A percentile compares a stretch with the other conserved stretches of the same genome.
These are phyloP conservation scores for Annulohypoxylon maeteangense DNA, from an alignment of 495 filamentous ascomycete genomes.

Conservation along the genomic window DNA sequence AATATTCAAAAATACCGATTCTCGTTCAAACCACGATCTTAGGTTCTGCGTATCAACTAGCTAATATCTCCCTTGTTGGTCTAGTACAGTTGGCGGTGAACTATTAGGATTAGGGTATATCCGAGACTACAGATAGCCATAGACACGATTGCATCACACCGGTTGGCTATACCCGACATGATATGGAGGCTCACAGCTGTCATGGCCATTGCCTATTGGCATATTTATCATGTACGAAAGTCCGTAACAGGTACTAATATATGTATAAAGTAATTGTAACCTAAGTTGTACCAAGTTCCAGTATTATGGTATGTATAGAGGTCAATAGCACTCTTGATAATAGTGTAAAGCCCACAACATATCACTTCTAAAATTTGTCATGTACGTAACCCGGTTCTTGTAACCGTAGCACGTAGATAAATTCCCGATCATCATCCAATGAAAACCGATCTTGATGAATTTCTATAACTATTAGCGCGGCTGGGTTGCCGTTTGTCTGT, in stretches of 20 bases:
- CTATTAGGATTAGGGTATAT: background rate
- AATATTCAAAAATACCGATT: background rate
- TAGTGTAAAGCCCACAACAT: slow-evolving; percentile 1
- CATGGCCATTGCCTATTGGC: background rate
- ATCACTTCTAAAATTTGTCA: slow-evolving; percentile 1
- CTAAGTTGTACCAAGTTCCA: slow-evolving; percentile 1
- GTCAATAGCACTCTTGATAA: slow-evolving; percentile 7
- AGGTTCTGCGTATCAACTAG: background rate
- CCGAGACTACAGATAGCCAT: background rate
- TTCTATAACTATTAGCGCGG: slow-evolving; percentile 16
- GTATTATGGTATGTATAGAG: background rate
- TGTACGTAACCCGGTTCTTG: slow-evolving; percentile 33
- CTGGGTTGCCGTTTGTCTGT: slow-evolving; percentile 19
- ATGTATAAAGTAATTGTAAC: background rate
- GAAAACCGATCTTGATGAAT: slow-evolving; percentile 4
- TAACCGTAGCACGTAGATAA: slow-evolving; percentile 39
- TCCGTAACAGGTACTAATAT: background rate
- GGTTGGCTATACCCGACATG: background rate
- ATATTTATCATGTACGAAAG: background rate
- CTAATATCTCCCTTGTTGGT: background rate
- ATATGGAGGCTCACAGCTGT: background rate
- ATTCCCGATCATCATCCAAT: slow-evolving; percentile 37
- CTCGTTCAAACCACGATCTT: background rate
- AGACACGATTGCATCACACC: background rate
- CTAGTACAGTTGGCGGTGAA: background rate